phyloP scores from a whole-genome alignment of 2,329 filamentous ascomycete species.

The Aurifilum marmelostoma region DNA sequence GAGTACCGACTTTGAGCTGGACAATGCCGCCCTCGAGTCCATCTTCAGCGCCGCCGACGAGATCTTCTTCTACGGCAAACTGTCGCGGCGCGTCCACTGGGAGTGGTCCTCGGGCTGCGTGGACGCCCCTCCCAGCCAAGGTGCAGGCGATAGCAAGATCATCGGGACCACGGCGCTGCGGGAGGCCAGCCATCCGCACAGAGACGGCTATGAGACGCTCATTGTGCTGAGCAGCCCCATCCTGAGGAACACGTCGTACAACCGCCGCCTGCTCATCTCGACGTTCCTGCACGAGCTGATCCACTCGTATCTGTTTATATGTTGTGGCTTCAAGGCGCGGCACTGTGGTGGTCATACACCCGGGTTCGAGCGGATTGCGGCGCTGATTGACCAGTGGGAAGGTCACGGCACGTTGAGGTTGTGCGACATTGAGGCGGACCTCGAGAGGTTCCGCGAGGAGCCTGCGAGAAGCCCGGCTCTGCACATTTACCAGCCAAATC shows the following conservation, averaged over 20 bases:
- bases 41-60: conserved; percentile 66
- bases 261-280: conserved; percentile 63
- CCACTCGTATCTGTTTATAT: conserved; percentile 68
- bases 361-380: conserved; percentile 62
- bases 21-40: conserved; percentile 59
- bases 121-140: conserved; percentile 7
- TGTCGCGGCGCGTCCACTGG: conserved; percentile 63
- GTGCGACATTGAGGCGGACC: conserved; percentile 63
- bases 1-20: conserved; percentile 53
- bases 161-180: conserved; percentile 67
- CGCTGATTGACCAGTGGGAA: conserved; percentile 64
- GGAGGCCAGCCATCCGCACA: conserved; percentile 39
- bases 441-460: conserved; percentile 54
- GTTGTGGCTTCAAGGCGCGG: conserved; percentile 60
- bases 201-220: conserved; percentile 62
- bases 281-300: conserved; percentile 70
- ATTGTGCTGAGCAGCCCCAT: conserved; percentile 65
- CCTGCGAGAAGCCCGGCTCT: conserved; percentile 9
- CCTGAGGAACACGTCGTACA: conserved; percentile 58
- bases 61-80: conserved; percentile 62
- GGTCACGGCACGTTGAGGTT: conserved; percentile 58
- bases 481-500: conserved; percentile 4
- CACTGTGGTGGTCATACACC: conserved; percentile 62
- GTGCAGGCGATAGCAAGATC: conserved; percentile 51
- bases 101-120: conserved; percentile 60